Evolutionary conservation across 2,329 filamentous ascomycete genomes (phyloP).

Genomic region (Pseudocercospora vitis): DNA sequence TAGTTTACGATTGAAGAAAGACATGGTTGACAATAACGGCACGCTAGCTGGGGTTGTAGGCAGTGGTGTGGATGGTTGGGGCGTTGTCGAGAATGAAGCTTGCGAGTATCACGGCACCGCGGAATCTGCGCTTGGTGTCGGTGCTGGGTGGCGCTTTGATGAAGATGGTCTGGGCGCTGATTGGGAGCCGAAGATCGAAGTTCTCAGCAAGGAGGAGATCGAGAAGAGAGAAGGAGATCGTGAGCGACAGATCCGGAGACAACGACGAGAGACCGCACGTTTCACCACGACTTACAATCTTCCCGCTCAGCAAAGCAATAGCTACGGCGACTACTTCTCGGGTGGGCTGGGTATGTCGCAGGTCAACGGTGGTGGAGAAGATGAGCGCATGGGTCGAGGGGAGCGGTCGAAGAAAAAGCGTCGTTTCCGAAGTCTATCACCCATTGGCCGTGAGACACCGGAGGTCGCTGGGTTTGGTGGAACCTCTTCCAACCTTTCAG

Average conservation of each 20-base stretch:
- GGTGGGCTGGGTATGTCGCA: conserved; percentile 41
- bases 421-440: conserved; percentile 84
- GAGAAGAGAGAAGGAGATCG: conserved; percentile 94
- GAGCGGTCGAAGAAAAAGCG: conserved; percentile 95
- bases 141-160: conserved; percentile 94
- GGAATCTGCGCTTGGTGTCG: conserved; percentile 52
- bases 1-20: conserved; percentile 88
- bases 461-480: conserved; percentile 69
- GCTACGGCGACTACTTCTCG: conserved; percentile 57
- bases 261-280: conserved; percentile 85
- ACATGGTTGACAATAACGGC: conserved; percentile 82
- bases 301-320: conserved; percentile 45
- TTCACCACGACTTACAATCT: conserved; percentile 56
- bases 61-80: conserved; percentile 64
- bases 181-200: conserved; percentile 55
- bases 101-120: conserved; percentile 57
- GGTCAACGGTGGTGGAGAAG: conserved; percentile 46
- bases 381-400: conserved; percentile 87
- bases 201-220: conserved; percentile 89
- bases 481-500: conserved; percentile 63
- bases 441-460: conserved; percentile 77
- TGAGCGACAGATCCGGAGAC: conserved; percentile 81
- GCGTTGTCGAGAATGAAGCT: conserved; percentile 85
- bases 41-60: conserved; percentile 65
- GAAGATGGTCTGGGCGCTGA: conserved; percentile 73